Conservation (phyloP, 1,284 basidiomycete genomes). For the Gomphus sp. region DNA sequence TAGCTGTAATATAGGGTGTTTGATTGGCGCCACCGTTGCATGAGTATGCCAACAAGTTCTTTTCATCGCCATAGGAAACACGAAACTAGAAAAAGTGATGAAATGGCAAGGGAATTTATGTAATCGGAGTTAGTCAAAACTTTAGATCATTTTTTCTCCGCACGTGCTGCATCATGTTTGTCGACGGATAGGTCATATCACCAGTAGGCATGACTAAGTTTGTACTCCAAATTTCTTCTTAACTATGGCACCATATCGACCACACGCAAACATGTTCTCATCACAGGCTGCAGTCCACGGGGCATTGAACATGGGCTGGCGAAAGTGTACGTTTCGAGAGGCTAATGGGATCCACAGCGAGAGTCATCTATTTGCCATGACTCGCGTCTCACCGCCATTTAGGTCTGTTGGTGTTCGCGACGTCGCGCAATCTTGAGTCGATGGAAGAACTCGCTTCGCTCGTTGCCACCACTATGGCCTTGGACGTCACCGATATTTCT, state of each 20-base stretch:
- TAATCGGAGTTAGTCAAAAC: no score
- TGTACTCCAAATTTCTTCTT: background rate
- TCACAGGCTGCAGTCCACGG: constrained; percentile 5
- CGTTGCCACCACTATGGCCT: constrained; percentile 20
- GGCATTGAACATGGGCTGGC: constrained; percentile 19
- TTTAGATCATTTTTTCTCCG: no score
- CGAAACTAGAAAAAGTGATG: no score
- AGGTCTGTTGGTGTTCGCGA: constrained; percentile 25
- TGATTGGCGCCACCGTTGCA: background rate
- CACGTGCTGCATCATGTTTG: no score
- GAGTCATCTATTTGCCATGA: background rate
- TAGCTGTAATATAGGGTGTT: background rate
- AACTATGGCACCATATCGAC: background rate
- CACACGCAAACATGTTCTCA: background rate
- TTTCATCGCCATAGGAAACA: no score
- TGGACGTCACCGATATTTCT: constrained; percentile 22
- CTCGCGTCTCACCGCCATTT: background rate
- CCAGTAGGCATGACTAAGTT: background rate
- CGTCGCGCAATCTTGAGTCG: constrained; percentile 19
- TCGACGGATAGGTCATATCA: no score
- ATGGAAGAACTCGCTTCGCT: constrained; percentile 17
- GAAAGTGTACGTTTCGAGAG: constrained; percentile 16
- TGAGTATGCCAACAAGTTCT: no score
- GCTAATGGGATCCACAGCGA: constrained; percentile 5
- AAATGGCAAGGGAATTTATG: no score